Evolutionary conservation across 2,329 filamentous ascomycete genomes (phyloP), one percentile per base, ranked within the genome.

Genomic region (Fusarium nygamai): DNA sequence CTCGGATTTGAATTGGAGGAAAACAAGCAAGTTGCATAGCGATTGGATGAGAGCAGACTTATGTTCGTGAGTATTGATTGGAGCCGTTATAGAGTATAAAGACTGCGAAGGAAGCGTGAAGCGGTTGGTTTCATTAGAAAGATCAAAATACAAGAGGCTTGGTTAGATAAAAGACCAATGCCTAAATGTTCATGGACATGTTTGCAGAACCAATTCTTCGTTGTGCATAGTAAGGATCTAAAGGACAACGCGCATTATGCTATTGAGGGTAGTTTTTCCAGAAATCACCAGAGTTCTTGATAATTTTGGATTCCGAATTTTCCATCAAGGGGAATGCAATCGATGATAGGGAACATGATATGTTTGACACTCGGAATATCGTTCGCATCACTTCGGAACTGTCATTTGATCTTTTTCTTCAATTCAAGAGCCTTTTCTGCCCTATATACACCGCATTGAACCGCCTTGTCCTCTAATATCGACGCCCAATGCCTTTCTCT

Each of bases 291-390:
- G 16, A 24, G 29, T 31, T 13, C 29, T 31, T 17, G 47, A 50
- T 9, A 22, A 47, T 11, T 47, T 47, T 4, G 3, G 27, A 16
- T 47, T 16, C 19, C 20, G 9, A 1, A 22, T 19, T 31, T 56
- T 4, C 20, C 20, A 6, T 41, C 16, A n/a, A 14, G 11, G 8
- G 24, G 24, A 27, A 50, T 50, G 31, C 74, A 91, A 93, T 82
- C 90, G 91, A 78, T 81, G 92, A 63, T 93, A 93, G 76, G 87
- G 90, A 93, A 83, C 81, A 81, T 34, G 61, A 41, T 13, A n/a
- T 36, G 20, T n/a, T 46, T 34, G 19, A 33, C 36, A 41, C 8
- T 16, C 24, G 31, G 24, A 22, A 31, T 27, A 51, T 59, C 29
- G 12, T 16, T 24, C 33, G n/a, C 29, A 22, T 47, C 54, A 36